Evolutionary conservation across 148 eudicot genomes (phyloP).

Genomic region (Dysphania ambrosioides): DNA sequence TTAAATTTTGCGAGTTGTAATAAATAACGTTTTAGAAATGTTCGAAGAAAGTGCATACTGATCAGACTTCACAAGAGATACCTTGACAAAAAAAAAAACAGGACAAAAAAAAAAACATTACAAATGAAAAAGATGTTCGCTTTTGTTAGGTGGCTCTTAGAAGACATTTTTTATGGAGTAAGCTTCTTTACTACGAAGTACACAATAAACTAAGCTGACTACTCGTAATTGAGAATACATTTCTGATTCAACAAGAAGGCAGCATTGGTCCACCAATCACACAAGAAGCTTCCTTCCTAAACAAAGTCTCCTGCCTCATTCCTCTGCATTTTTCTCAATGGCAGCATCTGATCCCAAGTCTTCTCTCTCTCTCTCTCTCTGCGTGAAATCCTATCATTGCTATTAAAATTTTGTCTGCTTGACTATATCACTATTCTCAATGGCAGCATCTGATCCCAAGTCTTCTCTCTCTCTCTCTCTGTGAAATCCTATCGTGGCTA

Average conservation of each 20-base stretch:
- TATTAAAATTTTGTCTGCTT: too few relatives aligned
- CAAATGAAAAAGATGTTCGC: background rate
- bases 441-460: constrained; percentile 14
- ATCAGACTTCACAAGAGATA: background rate
- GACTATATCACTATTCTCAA: constrained; percentile 2
- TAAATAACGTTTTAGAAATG: too few relatives aligned
- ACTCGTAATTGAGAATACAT: background rate
- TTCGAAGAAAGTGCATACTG: background rate
- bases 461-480: background rate
- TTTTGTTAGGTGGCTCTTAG: too few relatives aligned
- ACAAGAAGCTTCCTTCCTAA: background rate
- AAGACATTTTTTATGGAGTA: too few relatives aligned
- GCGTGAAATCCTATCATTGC: too few relatives aligned
- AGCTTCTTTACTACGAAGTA: too few relatives aligned
- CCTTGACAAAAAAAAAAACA: background rate
- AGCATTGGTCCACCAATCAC: background rate
- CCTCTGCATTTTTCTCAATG: background rate
- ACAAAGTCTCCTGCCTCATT: background rate
- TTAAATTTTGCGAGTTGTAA: too few relatives aligned
- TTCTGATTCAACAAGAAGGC: background rate
- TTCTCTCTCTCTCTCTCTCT: constrained; percentile 9
- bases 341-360: constrained; percentile 12
- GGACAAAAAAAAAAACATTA: background rate
- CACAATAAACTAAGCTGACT: background rate
- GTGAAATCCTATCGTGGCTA: background rate